Evolutionary conservation across 768 basidiomycete genomes (phyloP), one percentile per base, ranked within the genome.

Genomic region (Calocybe gangraenosa): DNA sequence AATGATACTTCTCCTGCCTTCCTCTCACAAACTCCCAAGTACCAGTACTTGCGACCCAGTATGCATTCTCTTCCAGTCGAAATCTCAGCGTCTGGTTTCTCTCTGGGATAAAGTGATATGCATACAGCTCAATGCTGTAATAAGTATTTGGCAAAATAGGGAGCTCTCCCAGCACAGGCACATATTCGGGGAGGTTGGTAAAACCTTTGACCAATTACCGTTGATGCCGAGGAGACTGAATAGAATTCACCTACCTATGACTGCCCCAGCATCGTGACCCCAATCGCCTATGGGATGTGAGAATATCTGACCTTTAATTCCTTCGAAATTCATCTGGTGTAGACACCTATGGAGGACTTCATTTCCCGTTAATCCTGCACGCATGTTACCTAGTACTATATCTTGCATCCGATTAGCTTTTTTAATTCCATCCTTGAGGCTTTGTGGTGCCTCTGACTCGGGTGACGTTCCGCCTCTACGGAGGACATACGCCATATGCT

Each of bases 201-300:
- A 71, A 69, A 20, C 74, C 73, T 75, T 25, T n/a, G 19, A 31
- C 7, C 7, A 34, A 18, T 22, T 42, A 18, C 22, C 30, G n/a
- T 31, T 40, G 25, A 28, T 28, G 11, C 5, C 11, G 14, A 17
- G 5, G 3, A 3, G 14, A 15, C 11, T 30, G 3, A 25, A 37
- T 18, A 35, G 34, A 28, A 28, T 5, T 3, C 14, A 40, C 66
- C 53, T 55, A 65, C 74, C 75, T 18, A 77, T 72, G 11, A 76
- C 67, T 37, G 72, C 67, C 2, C 76, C 76, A 11, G 76, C 70
- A 32, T 70, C 68, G 56, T 79, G 76, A 13, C 76, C 78, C 67
- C 71, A 78, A 51, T 76, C 76, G 19, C 78, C 74, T 33, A 79
- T 78, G 6, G 78, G 75, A 60, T 79, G 75, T 23, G 61, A 73